A percentile compares a stretch with the other conserved stretches of the same genome.
Evolutionary conservation across 768 basidiomycete genomes (phyloP).

Genomic region (Kwoniella bestiolae): DNA sequence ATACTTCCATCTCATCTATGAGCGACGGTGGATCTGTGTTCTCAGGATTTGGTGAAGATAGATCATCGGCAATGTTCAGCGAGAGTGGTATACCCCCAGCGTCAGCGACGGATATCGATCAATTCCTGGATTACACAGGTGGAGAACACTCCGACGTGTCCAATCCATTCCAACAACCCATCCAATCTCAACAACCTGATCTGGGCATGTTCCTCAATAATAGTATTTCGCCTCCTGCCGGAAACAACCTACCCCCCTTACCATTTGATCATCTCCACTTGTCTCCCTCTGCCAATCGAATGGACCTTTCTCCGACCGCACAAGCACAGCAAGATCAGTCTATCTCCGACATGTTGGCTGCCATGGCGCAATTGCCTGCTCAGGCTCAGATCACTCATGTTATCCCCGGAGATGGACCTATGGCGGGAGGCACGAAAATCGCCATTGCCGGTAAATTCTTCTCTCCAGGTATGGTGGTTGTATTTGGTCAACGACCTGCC

Average conservation of each 20-base stretch:
- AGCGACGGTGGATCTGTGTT: constrained; percentile 36
- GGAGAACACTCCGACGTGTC: constrained; percentile 31
- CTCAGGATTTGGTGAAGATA: constrained; percentile 32
- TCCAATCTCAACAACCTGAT: constrained; percentile 12
- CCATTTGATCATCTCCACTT: constrained; percentile 26
- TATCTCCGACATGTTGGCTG: constrained; percentile 20
- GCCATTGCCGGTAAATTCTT: constrained; percentile 92
- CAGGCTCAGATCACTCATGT: constrained; percentile 62
- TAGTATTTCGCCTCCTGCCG: constrained; percentile 10
- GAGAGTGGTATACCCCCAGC: constrained; percentile 44
- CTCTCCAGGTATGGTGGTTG: constrained; percentile 64
- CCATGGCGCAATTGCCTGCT: constrained; percentile 44
- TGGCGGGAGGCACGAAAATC: constrained; percentile 90
- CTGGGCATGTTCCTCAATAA: constrained; percentile 1
- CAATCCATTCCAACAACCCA: constrained; percentile 23
- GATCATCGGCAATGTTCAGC: constrained; percentile 41
- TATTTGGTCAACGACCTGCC: constrained; percentile 77
- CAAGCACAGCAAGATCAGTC: constrained; percentile 28
- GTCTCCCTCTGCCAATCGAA: constrained; percentile 13
- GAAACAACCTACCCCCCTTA: constrained; percentile 12
- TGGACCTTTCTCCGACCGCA: constrained; percentile 19
- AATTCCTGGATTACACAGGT: constrained; percentile 49
- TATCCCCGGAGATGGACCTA: constrained; percentile 66
- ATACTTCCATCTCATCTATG: constrained; percentile 33
- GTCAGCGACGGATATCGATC: constrained; percentile 33